Evolutionary conservation across 495 filamentous ascomycete species (phyloP).

Genomic region (Cenococcum geophilum): DNA sequence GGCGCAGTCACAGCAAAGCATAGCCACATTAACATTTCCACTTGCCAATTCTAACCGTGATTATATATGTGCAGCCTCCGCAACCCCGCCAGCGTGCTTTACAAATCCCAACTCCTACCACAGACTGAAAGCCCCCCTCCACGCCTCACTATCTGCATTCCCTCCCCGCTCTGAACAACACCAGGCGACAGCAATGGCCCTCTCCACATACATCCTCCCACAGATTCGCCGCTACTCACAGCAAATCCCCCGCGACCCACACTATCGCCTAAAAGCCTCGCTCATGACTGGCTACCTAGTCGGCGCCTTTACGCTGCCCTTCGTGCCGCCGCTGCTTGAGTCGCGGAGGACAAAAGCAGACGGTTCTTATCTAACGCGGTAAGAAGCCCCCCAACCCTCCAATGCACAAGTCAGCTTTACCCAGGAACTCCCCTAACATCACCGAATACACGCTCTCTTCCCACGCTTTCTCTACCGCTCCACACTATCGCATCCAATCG

Average conservation of each 20-base stretch:
- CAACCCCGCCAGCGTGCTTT: neutral
- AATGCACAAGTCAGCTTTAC: too few relatives aligned
- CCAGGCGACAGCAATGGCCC: conserved; percentile 14
- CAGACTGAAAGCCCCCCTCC: neutral
- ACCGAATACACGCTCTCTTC: conserved; percentile 23
- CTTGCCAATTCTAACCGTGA: neutral
- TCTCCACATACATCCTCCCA: conserved; percentile 22
- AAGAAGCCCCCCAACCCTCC: neutral
- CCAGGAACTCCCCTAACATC: conserved; percentile 34
- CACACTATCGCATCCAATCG: too few relatives aligned
- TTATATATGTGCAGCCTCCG: neutral
- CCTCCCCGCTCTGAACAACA: neutral
- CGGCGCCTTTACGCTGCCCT: conserved; percentile 56
- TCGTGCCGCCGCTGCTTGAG: conserved; percentile 65
- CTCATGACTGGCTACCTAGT: conserved; percentile 31
- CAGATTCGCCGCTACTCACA: conserved; percentile 29
- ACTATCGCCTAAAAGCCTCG: conserved; percentile 24
- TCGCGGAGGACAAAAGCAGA: conserved; percentile 25
- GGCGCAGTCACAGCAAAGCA: neutral
- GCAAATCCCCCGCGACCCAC: conserved; percentile 29
- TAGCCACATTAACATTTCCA: neutral
- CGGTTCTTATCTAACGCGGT: conserved; percentile 28
- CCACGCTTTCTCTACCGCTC: conserved; percentile 31
- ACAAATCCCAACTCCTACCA: neutral
- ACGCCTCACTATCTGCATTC: neutral